phyloP scores from a whole-genome alignment of 768 basidiomycete species.

The Xerocomus potaroensis region DNA sequence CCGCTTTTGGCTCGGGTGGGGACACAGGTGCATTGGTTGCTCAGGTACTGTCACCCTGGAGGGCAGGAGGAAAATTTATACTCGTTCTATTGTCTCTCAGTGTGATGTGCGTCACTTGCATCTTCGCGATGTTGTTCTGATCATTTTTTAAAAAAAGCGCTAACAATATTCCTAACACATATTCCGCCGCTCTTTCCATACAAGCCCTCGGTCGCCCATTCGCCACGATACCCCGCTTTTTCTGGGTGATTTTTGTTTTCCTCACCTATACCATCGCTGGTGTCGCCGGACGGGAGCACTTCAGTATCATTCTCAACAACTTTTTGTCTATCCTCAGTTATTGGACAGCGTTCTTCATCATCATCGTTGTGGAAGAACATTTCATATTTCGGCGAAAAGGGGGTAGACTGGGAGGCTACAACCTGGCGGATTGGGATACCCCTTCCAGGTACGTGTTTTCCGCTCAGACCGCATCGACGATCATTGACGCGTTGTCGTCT shows the following conservation, averaged over 20 bases:
- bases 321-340: slow-evolving; percentile 42
- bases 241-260: slow-evolving; percentile 43
- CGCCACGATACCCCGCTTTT: slow-evolving; percentile 40
- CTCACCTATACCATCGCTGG: slow-evolving; percentile 37
- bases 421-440: slow-evolving; percentile 45
- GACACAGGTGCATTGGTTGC: slow-evolving; percentile 43
- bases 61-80: slow-evolving; percentile 39
- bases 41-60: slow-evolving; percentile 42
- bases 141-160: slow-evolving; percentile 21
- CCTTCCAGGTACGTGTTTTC: slow-evolving; percentile 31
- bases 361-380: slow-evolving; percentile 45
- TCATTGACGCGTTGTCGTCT: neutral
- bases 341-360: slow-evolving; percentile 45
- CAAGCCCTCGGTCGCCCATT: slow-evolving; percentile 43
- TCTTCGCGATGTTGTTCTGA: neutral
- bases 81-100: slow-evolving; percentile 41
- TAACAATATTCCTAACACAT: slow-evolving; percentile 42
- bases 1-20: slow-evolving; percentile 37
- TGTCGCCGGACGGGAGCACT: slow-evolving; percentile 42
- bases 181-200: slow-evolving; percentile 44
- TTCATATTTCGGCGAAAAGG: slow-evolving; percentile 40
- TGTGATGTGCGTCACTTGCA: slow-evolving; percentile 32
- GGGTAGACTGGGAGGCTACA: slow-evolving; percentile 46
- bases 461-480: neutral
- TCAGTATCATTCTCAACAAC: slow-evolving; percentile 40